Base-by-base conservation (phyloP, 257 asterid species). In the Solanum paucissectum region DNA sequence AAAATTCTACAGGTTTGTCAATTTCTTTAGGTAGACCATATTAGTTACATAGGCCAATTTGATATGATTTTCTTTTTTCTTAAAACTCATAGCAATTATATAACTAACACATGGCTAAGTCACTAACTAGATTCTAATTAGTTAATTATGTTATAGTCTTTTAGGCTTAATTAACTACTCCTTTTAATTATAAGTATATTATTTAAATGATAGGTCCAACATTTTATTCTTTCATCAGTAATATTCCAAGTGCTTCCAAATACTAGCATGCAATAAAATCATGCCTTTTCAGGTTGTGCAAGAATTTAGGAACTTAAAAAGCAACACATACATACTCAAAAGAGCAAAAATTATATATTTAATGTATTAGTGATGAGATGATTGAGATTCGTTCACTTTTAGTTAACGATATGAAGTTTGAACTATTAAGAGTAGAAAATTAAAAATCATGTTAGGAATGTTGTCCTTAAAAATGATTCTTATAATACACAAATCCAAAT, bases 91-190 rank as follows among this genome's bases (percentile, higher is more conserved):
- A 23, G 69, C 29, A 60, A 60, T 9, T 60, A 23, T 20, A 20
- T 27, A 23, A 40, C 27, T 25, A 21, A 9, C 87, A 87, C 83
- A 77, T 76, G 87, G 76, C 38, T 58, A 64, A 68, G 73, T 20
- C 81, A 84, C 74, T 91, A 86, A 84, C 74, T 91, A 84, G 88
- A 86, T 87, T 86, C 90, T 71, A 88, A 87, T 87, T 83, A 68
- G 88, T 40, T 25, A 25, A 79, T 38, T 87, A 58, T 27, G 58
- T 60, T 87, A 34, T 83, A 85, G 89, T 89, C 86, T 87, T 86
- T 74, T 27, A 81, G 85, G 68, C 29, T 29, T 81, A 87, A 86
- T 81, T 46, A 87, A 85, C 90, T 20, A 82, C 88, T 87, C 87
- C 90, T 33, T 60, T 85, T 82, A 64, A 11, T 66, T 25, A 23